These are phyloP conservation scores for Cichorium intybus DNA, from an alignment of 140 eudicot genomes.

Conservation along the genomic window DNA sequence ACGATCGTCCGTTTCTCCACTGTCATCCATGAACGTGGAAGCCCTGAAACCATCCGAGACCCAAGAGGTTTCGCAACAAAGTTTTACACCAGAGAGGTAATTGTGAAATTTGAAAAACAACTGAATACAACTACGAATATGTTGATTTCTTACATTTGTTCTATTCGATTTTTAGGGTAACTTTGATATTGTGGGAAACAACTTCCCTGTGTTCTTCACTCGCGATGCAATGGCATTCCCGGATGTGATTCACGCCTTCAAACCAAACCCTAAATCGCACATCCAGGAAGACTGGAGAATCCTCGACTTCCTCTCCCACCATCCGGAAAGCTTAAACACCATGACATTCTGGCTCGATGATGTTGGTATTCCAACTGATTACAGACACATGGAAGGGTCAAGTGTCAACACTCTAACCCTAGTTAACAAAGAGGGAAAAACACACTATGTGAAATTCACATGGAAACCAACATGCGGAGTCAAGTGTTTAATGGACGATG, in stretches of 20 bases:
- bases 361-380: slow-evolving; percentile 76
- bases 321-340: slow-evolving; percentile 72
- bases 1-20: slow-evolving; percentile 91
- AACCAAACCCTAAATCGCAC: slow-evolving; percentile 92
- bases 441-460: slow-evolving; percentile 70
- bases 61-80: slow-evolving; percentile 96
- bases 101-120: not conserved
- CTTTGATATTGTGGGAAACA: slow-evolving; percentile 89
- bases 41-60: slow-evolving; percentile 94
- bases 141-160: not conserved
- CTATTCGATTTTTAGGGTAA: slow-evolving; percentile 52
- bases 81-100: slow-evolving; percentile 94
- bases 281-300: slow-evolving; percentile 89
- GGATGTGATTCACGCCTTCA: slow-evolving; percentile 75
- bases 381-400: slow-evolving; percentile 89
- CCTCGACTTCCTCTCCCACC: slow-evolving; percentile 86
- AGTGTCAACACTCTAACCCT: slow-evolving; percentile 74
- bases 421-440: slow-evolving; percentile 76
- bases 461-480: slow-evolving; percentile 94
- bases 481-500: slow-evolving; percentile 56
- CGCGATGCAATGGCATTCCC: slow-evolving; percentile 90
- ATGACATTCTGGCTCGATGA: slow-evolving; percentile 78
- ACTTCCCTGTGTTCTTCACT: slow-evolving; percentile 79
- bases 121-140: not conserved
- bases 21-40: slow-evolving; percentile 96